These are phyloP conservation scores for Urostyla sp. DNA, from an alignment of 73 alveolate species.

Conservation along the genomic window DNA sequence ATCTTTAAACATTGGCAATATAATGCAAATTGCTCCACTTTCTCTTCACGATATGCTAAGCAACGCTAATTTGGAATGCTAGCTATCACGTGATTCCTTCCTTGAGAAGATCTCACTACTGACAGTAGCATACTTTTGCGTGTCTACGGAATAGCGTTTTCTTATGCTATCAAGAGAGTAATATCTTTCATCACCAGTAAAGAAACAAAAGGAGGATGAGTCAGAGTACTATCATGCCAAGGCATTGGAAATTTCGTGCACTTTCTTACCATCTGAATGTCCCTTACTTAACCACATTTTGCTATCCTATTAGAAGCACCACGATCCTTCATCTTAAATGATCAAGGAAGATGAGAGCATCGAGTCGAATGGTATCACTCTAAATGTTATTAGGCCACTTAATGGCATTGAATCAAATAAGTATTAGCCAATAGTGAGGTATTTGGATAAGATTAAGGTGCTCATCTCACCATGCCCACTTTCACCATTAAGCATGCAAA, in stretches of 20 bases:
- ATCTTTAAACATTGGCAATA: constrained; percentile 84
- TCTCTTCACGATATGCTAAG: constrained; percentile 77
- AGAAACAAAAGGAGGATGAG: constrained; percentile 70
- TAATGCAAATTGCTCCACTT: constrained; percentile 82
- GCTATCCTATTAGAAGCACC: constrained; percentile 84
- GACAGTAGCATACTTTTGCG: constrained; percentile 83
- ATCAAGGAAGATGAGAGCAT: constrained; percentile 66
- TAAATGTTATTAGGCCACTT: constrained; percentile 60
- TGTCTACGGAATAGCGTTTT: constrained; percentile 86
- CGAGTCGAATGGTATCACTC: constrained; percentile 33
- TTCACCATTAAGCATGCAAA: too few relatives aligned
- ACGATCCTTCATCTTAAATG: constrained; percentile 74
- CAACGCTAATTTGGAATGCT: constrained; percentile 78
- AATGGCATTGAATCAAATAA: constrained; percentile 67
- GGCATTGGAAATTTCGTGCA: constrained; percentile 77
- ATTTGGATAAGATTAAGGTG: constrained; percentile 40
- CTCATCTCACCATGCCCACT: constrained; percentile 59
- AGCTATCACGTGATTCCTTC: constrained; percentile 83
- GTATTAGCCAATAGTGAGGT: constrained; percentile 67
- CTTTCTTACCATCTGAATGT: constrained; percentile 88
- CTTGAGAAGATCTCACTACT: constrained; percentile 83
- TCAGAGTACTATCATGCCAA: constrained; percentile 86
- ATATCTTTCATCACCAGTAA: constrained; percentile 67
- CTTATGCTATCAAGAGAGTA: constrained; percentile 54
- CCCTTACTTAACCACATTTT: constrained; percentile 86